Evolutionary conservation across 2,329 filamentous ascomycete species (phyloP).

Genomic region (Ilyonectria destructans): DNA sequence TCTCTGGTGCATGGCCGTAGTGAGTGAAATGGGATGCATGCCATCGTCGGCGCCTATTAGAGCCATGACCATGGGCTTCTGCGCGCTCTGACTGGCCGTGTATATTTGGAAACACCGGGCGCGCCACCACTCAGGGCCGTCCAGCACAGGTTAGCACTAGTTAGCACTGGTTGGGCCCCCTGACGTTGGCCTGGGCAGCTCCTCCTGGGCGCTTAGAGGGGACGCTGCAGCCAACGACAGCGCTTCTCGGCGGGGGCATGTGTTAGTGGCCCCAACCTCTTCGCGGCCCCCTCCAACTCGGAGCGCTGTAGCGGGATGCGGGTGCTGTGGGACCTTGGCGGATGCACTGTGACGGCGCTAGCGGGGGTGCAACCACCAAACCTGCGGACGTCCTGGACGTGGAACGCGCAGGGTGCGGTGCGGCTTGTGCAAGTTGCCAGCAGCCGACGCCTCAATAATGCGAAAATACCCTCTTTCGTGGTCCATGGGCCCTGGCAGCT

Average conservation of each 20-base stretch:
- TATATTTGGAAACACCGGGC: constrained; percentile 47
- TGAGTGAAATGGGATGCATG: constrained; percentile 30
- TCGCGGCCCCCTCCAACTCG: too few species aligned
- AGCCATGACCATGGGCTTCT: constrained; percentile 37
- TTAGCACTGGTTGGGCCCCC: constrained; percentile 9
- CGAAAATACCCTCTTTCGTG: too few species aligned
- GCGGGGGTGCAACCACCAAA: constrained; percentile 13
- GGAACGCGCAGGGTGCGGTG: too few species aligned
- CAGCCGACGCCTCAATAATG: too few species aligned
- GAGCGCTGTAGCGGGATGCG: neutral
- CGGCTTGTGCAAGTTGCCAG: too few species aligned
- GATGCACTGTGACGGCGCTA: constrained; percentile 51
- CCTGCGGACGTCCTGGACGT: neutral
- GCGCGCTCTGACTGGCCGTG: constrained; percentile 45
- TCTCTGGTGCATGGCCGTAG: too few species aligned
- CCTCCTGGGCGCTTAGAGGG: constrained; percentile 47
- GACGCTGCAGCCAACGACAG: constrained; percentile 42
- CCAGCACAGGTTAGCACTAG: constrained; percentile 34
- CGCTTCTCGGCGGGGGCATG: constrained; percentile 1
- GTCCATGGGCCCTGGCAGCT: too few species aligned
- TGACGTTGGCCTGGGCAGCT: constrained; percentile 27
- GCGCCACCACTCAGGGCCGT: constrained; percentile 38
- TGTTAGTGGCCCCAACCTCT: neutral
- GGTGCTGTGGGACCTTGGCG: constrained; percentile 25
- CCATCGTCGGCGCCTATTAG: constrained; percentile 46